Conservation (phyloP, 805 yeast species). For the Starmera caribaea region DNA sequence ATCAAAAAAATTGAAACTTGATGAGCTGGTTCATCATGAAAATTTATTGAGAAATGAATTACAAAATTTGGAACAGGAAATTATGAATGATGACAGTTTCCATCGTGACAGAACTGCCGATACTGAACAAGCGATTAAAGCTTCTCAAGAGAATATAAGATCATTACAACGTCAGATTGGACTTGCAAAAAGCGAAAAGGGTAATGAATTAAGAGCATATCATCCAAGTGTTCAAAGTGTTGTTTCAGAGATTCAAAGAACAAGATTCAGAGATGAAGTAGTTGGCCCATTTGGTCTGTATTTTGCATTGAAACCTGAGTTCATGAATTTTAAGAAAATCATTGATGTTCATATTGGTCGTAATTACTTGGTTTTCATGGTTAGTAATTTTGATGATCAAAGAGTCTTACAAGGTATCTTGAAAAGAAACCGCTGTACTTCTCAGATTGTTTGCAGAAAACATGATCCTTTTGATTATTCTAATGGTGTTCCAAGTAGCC, state of each 20-base stretch:
- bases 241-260: conserved; percentile 12
- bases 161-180: neutral
- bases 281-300: conserved; percentile 74
- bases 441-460: conserved; percentile 39
- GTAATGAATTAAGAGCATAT: conserved; percentile 7
- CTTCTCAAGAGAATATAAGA: neutral
- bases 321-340: conserved; percentile 45
- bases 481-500: conserved; percentile 30
- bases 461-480: conserved; percentile 50
- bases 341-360: conserved; percentile 46
- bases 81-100: no score
- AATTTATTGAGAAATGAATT: conserved; percentile 1
- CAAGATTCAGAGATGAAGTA: conserved; percentile 40
- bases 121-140: neutral
- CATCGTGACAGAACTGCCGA: neutral
- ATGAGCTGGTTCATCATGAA: neutral
- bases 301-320: conserved; percentile 46
- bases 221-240: neutral
- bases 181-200: neutral
- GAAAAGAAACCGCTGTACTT: conserved; percentile 20
- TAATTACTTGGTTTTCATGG: conserved; percentile 55
- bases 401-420: conserved; percentile 27
- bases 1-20: conserved; percentile 6
- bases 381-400: conserved; percentile 53
- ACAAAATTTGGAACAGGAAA: neutral